Base-by-base conservation (phyloP, 352 stramenopile genomes). In the Globisporangium polare region DNA sequence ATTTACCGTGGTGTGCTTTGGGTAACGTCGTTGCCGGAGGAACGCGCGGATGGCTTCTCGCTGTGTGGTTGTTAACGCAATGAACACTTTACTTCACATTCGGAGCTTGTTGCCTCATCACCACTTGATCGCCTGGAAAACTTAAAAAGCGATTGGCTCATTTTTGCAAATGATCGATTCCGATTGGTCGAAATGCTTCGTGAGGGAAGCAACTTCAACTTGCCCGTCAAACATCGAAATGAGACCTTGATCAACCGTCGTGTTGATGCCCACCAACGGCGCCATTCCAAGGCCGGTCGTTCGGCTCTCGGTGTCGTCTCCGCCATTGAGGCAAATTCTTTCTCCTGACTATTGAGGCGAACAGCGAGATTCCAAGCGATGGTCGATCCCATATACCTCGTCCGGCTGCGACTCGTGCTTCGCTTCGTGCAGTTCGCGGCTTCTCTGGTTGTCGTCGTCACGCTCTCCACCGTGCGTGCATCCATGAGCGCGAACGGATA, bases 391-490 rank as follows among this genome's bases (percentile, higher is more conserved):
- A 45, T 45, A 13, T 69, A 63, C 18, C 58, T 66, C 39, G 58
- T 81, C 5, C 75, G 61, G 37, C 42, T 31, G 50, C 33, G 60
- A 24, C 50, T 61, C n/a, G 17, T 29, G 60, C 60, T 65, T 17
- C 60, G 60, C 37, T 65, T 65, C 52, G 51, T 65, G 26, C 60
- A 65, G 31, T 65, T 65, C 18, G 51, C 41, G 12, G 27, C 60
- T 24, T 65, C 60, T 15, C 39, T 65, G 3, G 24, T 60, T 15
- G 39, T 54, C 22, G 33, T 65, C 51, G 52, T 65, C 15, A 52
- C 60, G 22, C 31, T 65, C 27, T 65, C 60, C 8, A 61, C 43
- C 5, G 41, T 17, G 24, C 41, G n/a, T 15, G 26, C 39, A 24
- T 67, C 66, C 1, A 37, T 41, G 43, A 51, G 29, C 5, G 29